Evolutionary conservation across 805 yeast genomes (phyloP), one percentile per base, ranked within the genome.

Genomic region (Candida vartiovaarae): DNA sequence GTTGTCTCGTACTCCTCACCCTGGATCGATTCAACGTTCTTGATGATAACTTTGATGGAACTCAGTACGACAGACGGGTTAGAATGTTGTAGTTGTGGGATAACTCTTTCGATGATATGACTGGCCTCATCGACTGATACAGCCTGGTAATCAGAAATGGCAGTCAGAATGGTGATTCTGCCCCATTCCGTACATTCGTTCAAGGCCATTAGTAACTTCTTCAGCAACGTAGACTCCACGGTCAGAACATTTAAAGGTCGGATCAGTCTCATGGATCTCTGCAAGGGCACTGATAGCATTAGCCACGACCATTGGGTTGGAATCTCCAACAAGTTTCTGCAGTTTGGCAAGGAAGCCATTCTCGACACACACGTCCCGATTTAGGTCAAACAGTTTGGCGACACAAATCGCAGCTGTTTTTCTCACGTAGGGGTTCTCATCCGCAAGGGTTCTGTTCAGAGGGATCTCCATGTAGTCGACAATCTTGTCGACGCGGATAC

Each of bases 171-270:
- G 2, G 97, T 78, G 51, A 93, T 84, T 57, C 99, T 76, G 8
- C 99, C 99, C 99, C 99, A 93, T 67, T 93, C 99, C 0, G 98
- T 90, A 66, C 98, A 91, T 66, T 93, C 99, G 63, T 91, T 91
- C 51, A 93, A 71, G 10, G 96, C 95, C 53, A 80, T 70, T 48
- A 93, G 69, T 48, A 93, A 74, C 61, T 81, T 84, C 44, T 75
- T 70, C 41, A 80, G 43, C 70, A 76, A 58, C 4, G 64, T 58
- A 6, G 62, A 59, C 3, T 68, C 52, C 46, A 74, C 66, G 20
- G 62, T 62, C 47, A 78, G 62, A 29, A 74, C 72, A 29, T 74
- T 55, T 20, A 75, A 72, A 40, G 69, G 69, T 71, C 6, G 76
- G 76, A 50, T 80, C 84, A 62, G 80, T 67, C 46, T 79, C 84